phyloP scores from a whole-genome alignment of 805 yeast species.

The Candida khao-thaluensis region DNA sequence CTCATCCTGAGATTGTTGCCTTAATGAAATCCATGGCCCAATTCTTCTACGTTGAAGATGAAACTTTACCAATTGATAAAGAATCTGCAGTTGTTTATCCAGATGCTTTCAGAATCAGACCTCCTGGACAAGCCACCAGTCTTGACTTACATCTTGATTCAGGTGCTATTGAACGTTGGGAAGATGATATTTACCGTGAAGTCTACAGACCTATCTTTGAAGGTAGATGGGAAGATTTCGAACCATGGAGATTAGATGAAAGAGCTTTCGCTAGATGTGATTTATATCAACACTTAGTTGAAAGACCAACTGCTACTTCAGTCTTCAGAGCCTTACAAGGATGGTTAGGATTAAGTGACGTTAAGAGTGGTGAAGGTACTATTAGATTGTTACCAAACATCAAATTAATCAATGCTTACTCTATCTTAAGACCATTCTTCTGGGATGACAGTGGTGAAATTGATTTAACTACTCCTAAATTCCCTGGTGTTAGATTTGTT shows the following conservation, averaged over 20 bases:
- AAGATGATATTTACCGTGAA: slow-evolving; percentile 34
- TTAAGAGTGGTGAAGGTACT: slow-evolving; percentile 40
- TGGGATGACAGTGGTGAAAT: slow-evolving; percentile 23
- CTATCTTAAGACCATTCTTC: slow-evolving; percentile 41
- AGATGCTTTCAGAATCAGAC: slow-evolving; percentile 42
- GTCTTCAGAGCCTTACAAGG: slow-evolving; percentile 45
- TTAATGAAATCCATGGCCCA: slow-evolving; percentile 24
- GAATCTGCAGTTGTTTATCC: slow-evolving; percentile 34
- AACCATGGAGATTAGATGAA: slow-evolving; percentile 33
- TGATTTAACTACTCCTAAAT: slow-evolving; percentile 29
- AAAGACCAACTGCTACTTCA: slow-evolving; percentile 12
- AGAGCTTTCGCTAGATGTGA: slow-evolving; percentile 31
- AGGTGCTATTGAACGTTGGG: slow-evolving; percentile 46
- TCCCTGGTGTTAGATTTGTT: slow-evolving; percentile 38
- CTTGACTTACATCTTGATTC: slow-evolving; percentile 43
- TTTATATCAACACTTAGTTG: slow-evolving; percentile 22
- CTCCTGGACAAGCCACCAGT: slow-evolving; percentile 34
- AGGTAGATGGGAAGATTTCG: slow-evolving; percentile 42
- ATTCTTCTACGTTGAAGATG: slow-evolving; percentile 30
- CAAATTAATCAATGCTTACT: slow-evolving; percentile 37
- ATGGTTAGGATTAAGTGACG: slow-evolving; percentile 40
- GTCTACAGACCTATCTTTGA: slow-evolving; percentile 34
- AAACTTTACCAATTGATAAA: slow-evolving; percentile 25
- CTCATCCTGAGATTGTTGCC: slow-evolving; percentile 33
- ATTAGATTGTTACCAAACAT: slow-evolving; percentile 36